Evolutionary conservation across 169 alveolate genomes (phyloP).

Genomic region (Sarcocystis neurona): DNA sequence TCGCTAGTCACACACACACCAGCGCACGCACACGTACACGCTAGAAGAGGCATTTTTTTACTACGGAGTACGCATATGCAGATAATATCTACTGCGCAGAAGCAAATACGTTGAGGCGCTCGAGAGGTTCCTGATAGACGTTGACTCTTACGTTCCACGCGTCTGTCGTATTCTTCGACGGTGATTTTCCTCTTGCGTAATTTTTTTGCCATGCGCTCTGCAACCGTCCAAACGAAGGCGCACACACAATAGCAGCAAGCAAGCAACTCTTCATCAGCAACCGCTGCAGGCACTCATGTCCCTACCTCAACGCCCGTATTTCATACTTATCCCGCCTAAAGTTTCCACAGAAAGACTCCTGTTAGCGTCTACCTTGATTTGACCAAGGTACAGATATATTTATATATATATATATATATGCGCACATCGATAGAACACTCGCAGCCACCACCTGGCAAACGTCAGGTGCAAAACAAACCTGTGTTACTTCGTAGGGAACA

Average conservation of each 20-base stretch:
- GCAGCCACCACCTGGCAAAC: neutral
- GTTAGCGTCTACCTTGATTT: too few relatives aligned
- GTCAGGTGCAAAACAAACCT: neutral
- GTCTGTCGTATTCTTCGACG: conserved; percentile 4
- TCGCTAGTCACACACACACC: neutral
- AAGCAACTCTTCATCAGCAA: too few relatives aligned
- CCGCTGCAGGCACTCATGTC: too few relatives aligned
- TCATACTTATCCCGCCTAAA: too few relatives aligned
- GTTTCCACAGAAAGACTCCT: too few relatives aligned
- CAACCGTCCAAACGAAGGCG: neutral
- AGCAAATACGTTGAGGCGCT: neutral
- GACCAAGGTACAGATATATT: neutral
- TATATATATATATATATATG: conserved; percentile 24
- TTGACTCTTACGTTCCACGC: neutral
- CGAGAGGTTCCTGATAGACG: neutral
- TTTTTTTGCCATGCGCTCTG: conserved; percentile 50
- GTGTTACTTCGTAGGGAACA: neutral
- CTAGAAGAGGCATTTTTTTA: neutral
- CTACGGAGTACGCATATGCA: neutral
- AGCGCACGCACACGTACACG: neutral
- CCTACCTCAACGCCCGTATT: too few relatives aligned
- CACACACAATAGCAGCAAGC: too few relatives aligned
- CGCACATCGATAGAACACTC: neutral
- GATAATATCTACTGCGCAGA: too few relatives aligned
- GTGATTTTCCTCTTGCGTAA: conserved; percentile 27